These are phyloP conservation scores for Santalum album DNA, from an alignment of 164 flowering plant genomes.

Conservation along the genomic window DNA sequence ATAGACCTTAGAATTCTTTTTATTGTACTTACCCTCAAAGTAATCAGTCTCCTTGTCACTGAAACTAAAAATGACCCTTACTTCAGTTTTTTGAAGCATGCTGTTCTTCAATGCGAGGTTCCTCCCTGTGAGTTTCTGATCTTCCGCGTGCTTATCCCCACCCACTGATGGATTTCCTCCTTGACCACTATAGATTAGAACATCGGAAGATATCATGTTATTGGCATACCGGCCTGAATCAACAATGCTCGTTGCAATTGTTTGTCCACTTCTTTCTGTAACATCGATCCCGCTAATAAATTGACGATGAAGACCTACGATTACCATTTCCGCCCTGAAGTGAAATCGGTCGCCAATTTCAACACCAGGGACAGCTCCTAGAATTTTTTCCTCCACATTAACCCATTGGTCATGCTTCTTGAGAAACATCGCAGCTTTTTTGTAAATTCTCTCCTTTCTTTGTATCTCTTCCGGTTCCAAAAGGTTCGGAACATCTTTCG, in stretches of 20 bases:
- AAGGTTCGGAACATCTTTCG: too few species aligned
- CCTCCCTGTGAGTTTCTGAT: too few species aligned
- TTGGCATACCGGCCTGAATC: constrained; percentile 17
- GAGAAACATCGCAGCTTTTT: constrained; percentile 1
- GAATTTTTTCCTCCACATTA: neutral
- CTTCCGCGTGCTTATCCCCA: too few species aligned
- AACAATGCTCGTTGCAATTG: constrained; percentile 12
- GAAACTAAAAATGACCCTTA: neutral
- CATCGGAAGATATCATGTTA: neutral
- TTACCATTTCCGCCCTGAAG: constrained; percentile 10
- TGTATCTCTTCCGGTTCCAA: too few species aligned
- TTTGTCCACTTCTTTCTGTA: neutral
- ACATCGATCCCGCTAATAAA: constrained; percentile 11
- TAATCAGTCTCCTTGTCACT: too few species aligned
- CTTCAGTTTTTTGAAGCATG: too few species aligned
- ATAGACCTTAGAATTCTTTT: too few species aligned
- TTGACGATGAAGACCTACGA: constrained; percentile 12
- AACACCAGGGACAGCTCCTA: constrained; percentile 14
- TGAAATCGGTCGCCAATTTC: constrained; percentile 10
- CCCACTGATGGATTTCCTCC: too few species aligned
- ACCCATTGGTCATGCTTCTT: constrained; percentile 1
- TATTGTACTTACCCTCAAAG: too few species aligned
- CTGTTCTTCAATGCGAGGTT: too few species aligned
- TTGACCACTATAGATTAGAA: constrained; percentile 12
- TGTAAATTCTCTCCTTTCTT: too few species aligned